A percentile compares a stretch with the other conserved stretches of the same genome.
Conservation (phyloP, 257 asterid genomes). For the Paulownia fortunei region DNA sequence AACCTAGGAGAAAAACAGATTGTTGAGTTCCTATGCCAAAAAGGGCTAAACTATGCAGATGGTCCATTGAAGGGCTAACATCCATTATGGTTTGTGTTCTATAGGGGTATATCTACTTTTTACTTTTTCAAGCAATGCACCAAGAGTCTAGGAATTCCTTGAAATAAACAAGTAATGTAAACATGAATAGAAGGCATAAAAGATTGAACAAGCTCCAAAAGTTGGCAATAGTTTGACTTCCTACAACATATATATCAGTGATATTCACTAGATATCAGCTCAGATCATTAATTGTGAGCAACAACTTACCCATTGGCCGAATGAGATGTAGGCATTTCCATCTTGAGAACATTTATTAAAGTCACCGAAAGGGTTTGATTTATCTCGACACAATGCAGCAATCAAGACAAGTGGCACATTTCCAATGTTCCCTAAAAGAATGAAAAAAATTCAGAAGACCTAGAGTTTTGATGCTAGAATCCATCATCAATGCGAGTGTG, state of each 20-base stretch:
- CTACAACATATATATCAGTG: not conserved
- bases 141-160: conserved; percentile 9
- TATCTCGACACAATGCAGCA: conserved; percentile 92
- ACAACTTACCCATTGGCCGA: conserved; percentile 96
- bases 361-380: conserved; percentile 93
- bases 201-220: conserved; percentile 19
- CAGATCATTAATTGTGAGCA: conserved; percentile 20
- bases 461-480: not conserved
- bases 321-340: conserved; percentile 98
- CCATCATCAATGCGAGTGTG: not conserved
- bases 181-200: conserved; percentile 20
- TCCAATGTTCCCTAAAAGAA: conserved; percentile 89
- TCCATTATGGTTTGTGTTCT: conserved; percentile 1
- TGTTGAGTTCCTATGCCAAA: conserved; percentile 17
- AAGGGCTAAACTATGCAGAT: conserved; percentile 9
- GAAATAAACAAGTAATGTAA: conserved; percentile 16
- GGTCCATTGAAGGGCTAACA: not conserved
- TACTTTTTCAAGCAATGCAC: conserved; percentile 18
- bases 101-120: not conserved
- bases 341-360: conserved; percentile 74
- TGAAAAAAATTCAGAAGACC: conserved; percentile 29
- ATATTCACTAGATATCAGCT: conserved; percentile 11
- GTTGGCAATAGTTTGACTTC: conserved; percentile 9
- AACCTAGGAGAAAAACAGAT: conserved; percentile 58
- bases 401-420: conserved; percentile 97